Conservation (phyloP, 2,329 filamentous ascomycete species). For the Paracoccidioides lutzii region DNA sequence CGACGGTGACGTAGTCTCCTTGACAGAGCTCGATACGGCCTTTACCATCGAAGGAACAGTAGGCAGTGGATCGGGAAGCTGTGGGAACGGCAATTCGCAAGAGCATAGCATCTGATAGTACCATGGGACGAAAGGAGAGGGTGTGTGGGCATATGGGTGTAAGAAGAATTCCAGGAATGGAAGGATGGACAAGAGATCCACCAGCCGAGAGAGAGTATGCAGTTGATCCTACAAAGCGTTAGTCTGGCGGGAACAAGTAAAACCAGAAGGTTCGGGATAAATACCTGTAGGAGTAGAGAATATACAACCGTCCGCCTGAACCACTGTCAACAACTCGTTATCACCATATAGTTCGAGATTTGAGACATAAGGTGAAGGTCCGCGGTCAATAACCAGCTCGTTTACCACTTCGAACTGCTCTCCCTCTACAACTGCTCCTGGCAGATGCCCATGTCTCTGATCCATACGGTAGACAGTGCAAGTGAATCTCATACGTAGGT, state of each 20-base stretch:
- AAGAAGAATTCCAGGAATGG: conserved; percentile 90
- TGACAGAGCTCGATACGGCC: conserved; percentile 84
- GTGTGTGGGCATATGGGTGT: conserved; percentile 98
- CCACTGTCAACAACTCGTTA: conserved; percentile 83
- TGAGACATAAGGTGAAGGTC: conserved; percentile 91
- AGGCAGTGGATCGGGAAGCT: conserved; percentile 79
- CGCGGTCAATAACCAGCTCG: conserved; percentile 94
- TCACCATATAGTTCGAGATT: conserved; percentile 94
- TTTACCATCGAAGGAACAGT: conserved; percentile 96
- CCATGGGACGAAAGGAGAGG: conserved; percentile 93
- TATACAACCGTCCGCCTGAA: conserved; percentile 94
- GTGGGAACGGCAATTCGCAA: conserved; percentile 77
- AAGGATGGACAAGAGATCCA: conserved; percentile 87
- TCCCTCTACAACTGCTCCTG: conserved; percentile 61
- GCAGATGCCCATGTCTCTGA: conserved; percentile 30
- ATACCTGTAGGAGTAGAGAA: conserved; percentile 84
- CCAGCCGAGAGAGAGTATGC: conserved; percentile 94
- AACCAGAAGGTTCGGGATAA: conserved; percentile 4
- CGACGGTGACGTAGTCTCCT: conserved; percentile 91
- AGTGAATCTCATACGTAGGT: conserved; percentile 95
- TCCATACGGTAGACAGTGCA: conserved; percentile 83
- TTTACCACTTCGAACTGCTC: conserved; percentile 98
- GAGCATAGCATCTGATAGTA: conserved; percentile 86
- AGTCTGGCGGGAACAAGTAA: neutral
- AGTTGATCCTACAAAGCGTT: conserved; percentile 48